phyloP scores from a whole-genome alignment of 2,329 filamentous ascomycete genomes.

The Fusarium sp. region DNA sequence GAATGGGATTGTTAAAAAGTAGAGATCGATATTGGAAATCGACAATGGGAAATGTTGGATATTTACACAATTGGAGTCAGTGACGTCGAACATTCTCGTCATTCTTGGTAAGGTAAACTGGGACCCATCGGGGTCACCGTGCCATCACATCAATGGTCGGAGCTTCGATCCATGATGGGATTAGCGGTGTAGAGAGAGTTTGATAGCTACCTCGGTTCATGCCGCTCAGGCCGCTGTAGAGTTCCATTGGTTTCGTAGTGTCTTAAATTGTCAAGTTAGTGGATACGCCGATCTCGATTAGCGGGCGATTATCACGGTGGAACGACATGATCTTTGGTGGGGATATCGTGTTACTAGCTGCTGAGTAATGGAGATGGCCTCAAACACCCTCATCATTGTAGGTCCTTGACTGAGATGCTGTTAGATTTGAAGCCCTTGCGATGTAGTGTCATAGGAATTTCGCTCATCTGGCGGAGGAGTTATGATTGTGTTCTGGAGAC shows the following conservation, averaged over 20 bases:
- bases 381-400: not conserved
- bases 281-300: not conserved
- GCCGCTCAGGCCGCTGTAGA: not conserved
- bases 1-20: not conserved
- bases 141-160: conserved; percentile 8
- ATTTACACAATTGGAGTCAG: not conserved
- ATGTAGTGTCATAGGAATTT: too few species aligned
- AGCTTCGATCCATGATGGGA: conserved; percentile 8
- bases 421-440: not conserved
- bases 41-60: not conserved
- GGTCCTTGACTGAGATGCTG: not conserved
- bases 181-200: conserved; percentile 16
- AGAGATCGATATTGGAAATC: not conserved
- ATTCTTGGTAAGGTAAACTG: not conserved
- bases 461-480: not conserved
- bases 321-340: not conserved
- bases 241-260: not conserved
- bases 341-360: not conserved
- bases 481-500: not conserved
- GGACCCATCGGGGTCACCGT: not conserved
- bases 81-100: not conserved
- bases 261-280: not conserved
- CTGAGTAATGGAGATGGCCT: not conserved
- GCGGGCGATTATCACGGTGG: not conserved
- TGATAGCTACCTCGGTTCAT: not conserved